Conservation (phyloP, 805 yeast genomes). For the Pichia exigua region DNA sequence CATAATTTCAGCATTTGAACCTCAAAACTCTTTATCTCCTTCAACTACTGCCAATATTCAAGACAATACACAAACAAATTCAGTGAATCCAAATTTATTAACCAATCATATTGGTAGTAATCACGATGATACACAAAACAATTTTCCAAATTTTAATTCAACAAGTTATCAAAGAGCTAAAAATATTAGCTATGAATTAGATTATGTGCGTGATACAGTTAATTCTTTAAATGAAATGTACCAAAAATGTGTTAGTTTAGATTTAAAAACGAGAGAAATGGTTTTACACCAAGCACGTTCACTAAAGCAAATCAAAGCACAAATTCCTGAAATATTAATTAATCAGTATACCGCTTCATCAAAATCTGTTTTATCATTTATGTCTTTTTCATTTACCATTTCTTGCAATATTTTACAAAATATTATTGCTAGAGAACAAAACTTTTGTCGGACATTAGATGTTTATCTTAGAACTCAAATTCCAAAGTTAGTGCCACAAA, state of each 20-base stretch:
- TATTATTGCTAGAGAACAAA: neutral
- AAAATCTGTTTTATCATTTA: neutral
- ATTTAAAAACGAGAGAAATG: conserved; percentile 1
- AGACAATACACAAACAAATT: neutral
- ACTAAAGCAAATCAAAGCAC: neutral
- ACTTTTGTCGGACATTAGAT: conserved; percentile 1
- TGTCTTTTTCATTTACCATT: neutral
- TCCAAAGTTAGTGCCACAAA: neutral
- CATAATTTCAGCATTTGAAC: neutral
- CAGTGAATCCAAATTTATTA: neutral
- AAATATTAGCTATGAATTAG: neutral
- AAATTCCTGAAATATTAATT: neutral
- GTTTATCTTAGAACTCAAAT: neutral
- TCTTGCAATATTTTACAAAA: neutral
- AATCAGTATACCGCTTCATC: conserved; percentile 3
- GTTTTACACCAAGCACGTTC: neutral
- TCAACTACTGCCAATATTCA: neutral
- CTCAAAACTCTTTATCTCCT: neutral
- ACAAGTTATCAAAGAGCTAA: neutral
- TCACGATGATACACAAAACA: neutral
- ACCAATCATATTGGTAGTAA: neutral
- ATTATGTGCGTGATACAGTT: neutral
- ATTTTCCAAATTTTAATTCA: neutral
- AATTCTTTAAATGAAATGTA: neutral
- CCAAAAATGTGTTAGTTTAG: neutral